Base-by-base conservation (phyloP, 495 filamentous ascomycete genomes). In the Cenococcum geophilum region DNA sequence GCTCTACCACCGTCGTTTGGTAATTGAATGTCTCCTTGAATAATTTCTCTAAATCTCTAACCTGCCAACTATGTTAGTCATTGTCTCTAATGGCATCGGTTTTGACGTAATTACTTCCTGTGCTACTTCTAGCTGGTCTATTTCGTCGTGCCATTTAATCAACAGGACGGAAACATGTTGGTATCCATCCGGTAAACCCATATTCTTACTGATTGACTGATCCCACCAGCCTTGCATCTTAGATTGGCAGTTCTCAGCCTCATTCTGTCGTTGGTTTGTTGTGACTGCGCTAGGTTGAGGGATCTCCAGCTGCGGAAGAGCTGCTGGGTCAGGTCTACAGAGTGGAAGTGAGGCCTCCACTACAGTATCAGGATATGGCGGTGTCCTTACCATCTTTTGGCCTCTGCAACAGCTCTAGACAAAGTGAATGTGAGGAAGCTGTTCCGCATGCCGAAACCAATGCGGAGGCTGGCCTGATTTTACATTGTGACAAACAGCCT, bases 111-210 rank as follows among this genome's bases (percentile, higher is more conserved):
- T 18, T 66, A 68, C 66, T 53, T 70, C 62, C 54, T 35, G 34
- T 5, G 35, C 21, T 35, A 53, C 61, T 18, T 64, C 58, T 32
- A 69, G 45, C 20, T 68, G 59, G 49, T 72, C 70, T 27, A 72
- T 45, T 16, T 58, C 53, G 20, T 68, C 68, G 2, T 52, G 37
- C 70, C 70, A 72, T 27, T 61, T 62, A 37, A 70, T 37, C 12
- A 72, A 37, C 11, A 72, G 36, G 0, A 70, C 70, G 0, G 58
- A 60, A 5, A 68, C 68, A 11, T 69, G 49, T 12, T 53, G 22
- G 48, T 72, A 70, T 12, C 61, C 61, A 52, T 59, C 50, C 12
- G 68, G 65, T 25, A 68, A 45, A 23, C 66, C 49, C 68, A 68
- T 66, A 16, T 61, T 56, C 35, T 43, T 55, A 12, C 42, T 47